Percentiles rank a stretch among this genome's conserved stretches.
Conservation (phyloP, 495 filamentous ascomycete species). For the Clohesyomyces aquaticus region DNA sequence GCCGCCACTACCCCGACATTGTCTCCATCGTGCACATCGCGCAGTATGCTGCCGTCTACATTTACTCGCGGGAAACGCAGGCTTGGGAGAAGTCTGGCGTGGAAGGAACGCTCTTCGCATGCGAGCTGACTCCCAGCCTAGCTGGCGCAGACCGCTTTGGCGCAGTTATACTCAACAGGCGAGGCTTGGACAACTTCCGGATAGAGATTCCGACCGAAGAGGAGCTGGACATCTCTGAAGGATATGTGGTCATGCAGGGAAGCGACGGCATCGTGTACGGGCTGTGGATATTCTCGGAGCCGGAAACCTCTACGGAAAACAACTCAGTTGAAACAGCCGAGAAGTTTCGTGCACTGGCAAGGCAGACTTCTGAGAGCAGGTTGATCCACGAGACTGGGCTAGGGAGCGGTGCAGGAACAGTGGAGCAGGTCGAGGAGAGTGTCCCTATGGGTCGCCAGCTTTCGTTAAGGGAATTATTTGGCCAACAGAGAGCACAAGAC, state of each 20-base stretch:
- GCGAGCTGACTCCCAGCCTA: slow-evolving; percentile 52
- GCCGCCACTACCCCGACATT: slow-evolving; percentile 71
- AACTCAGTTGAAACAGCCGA: slow-evolving; percentile 55
- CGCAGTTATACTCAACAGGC: slow-evolving; percentile 65
- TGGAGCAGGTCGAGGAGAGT: slow-evolving; percentile 48
- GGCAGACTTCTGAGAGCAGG: slow-evolving; percentile 54
- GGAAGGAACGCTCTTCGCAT: slow-evolving; percentile 84
- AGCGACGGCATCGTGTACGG: slow-evolving; percentile 51
- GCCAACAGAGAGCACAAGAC: slow-evolving; percentile 58
- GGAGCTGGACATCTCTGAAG: slow-evolving; percentile 63
- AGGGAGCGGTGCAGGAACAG: slow-evolving; percentile 9
- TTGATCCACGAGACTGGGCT: slow-evolving; percentile 48
- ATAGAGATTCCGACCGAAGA: slow-evolving; percentile 55
- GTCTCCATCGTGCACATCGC: slow-evolving; percentile 71
- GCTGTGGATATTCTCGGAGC: slow-evolving; percentile 68
- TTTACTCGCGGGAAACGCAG: slow-evolving; percentile 62
- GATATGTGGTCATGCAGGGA: slow-evolving; percentile 62
- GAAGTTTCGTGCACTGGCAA: slow-evolving; percentile 59
- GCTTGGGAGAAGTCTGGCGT: slow-evolving; percentile 77
- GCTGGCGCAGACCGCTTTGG: slow-evolving; percentile 57
- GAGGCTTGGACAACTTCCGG: slow-evolving; percentile 63
- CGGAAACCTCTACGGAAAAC: slow-evolving; percentile 57
- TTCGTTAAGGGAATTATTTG: slow-evolving; percentile 59
- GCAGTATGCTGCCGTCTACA: slow-evolving; percentile 78
- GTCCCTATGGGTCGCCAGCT: slow-evolving; percentile 59